Evolutionary conservation across 805 yeast species (phyloP), one percentile per base, ranked within the genome.

Genomic region (Pichia heedii): DNA sequence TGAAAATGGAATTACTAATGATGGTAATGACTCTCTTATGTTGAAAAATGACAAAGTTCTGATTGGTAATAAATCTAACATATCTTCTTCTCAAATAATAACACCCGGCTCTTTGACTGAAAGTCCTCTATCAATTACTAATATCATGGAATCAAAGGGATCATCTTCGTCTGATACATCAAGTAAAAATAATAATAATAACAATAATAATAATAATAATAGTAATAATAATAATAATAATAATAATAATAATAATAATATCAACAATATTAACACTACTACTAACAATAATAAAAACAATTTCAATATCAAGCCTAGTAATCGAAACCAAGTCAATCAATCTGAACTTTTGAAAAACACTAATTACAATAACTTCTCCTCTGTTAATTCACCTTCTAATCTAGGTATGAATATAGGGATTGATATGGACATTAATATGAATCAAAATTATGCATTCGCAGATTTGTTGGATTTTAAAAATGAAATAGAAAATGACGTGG

Each of bases 391-490:
- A 3, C 27, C 27, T 24, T 6, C 27, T 10, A 29, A 29, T 29
- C 7, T 29, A 13, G 32, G 32, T 13, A 29, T 29, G 32, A 29
- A 29, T 29, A 29, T 29, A 10, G 32, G 32, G 6, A 29, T 29
- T 29, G 32, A 29, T 29, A 29, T 29, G 26, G 37, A 35, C n/a
- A 42, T 52, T n/a, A 40, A 42, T 21, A 39, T 43, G 5, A 47
- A 63, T 74, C 41, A 39, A n/a, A 40, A 40, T 26, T 39, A 52
- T 33, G 52, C 54, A 32, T 48, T 60, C 30, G 51, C 57, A 13
- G 60, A 59, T 36, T 40, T 60, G 19, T 29, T 56, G 37, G 54
- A 56, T 38, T 41, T 57, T 21, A 55, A 50, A 22, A 53, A 53
- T 36, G 63, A 59, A 10, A 42, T 56, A 13, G 41, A 54, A 0